phyloP scores from a whole-genome alignment of 345 rosid species.

The Cardamine chenopodiifolia region DNA sequence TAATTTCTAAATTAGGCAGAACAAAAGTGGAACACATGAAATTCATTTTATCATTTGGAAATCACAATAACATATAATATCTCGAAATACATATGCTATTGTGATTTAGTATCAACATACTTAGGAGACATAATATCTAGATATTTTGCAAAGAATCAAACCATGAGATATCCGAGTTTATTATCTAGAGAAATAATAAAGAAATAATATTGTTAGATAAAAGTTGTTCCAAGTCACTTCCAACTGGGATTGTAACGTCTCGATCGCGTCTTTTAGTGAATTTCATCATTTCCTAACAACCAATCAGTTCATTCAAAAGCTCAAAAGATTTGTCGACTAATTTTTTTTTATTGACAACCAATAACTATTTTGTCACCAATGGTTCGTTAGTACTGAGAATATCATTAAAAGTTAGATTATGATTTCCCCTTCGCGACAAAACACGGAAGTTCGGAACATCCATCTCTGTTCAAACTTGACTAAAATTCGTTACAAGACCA shows the following conservation, averaged over 20 bases:
- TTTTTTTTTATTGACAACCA: neutral
- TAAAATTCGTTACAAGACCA: neutral
- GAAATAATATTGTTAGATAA: neutral
- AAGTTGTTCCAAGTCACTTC: neutral
- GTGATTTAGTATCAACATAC: neutral
- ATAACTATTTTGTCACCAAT: neutral
- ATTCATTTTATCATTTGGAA: neutral
- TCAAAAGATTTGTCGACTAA: neutral
- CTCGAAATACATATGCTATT: neutral
- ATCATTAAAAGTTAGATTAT: too few relatives aligned
- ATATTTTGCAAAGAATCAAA: neutral
- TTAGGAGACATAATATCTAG: neutral
- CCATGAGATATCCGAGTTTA: neutral
- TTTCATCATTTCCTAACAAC: neutral
- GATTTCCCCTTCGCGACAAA: neutral
- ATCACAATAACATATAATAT: neutral
- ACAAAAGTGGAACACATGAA: conserved; percentile 10
- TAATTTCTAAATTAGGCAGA: conserved; percentile 36
- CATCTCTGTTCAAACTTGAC: neutral
- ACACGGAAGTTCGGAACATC: neutral
- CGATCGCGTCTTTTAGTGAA: neutral
- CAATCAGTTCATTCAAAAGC: neutral
- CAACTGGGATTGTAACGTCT: conserved; percentile 9
- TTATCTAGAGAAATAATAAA: neutral
- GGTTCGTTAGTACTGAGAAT: neutral